phyloP scores from a whole-genome alignment of 768 basidiomycete genomes.

The Pleurotus platypus region DNA sequence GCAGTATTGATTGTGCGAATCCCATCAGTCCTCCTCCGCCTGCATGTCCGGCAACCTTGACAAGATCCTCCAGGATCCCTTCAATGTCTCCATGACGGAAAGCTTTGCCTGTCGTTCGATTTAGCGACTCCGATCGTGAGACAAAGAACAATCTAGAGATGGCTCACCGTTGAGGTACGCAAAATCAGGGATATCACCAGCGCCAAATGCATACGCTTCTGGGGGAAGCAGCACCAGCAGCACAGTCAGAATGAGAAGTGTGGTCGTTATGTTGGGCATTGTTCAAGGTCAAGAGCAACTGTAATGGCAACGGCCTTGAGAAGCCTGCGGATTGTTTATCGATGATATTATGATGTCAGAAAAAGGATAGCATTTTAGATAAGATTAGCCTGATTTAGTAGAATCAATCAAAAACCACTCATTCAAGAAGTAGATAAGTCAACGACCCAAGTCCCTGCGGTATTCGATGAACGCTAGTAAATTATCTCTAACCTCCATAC shows the following conservation, averaged over 20 bases:
- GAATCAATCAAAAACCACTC: neutral
- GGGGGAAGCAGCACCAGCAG: slow-evolving; percentile 40
- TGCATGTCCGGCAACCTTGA: slow-evolving; percentile 49
- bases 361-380: neutral
- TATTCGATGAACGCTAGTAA: slow-evolving; percentile 75
- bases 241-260: slow-evolving; percentile 31
- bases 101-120: slow-evolving; percentile 48
- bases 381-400: neutral
- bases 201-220: slow-evolving; percentile 50
- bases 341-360: neutral
- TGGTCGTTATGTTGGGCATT: slow-evolving; percentile 17
- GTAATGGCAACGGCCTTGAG: too few species aligned
- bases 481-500: slow-evolving; percentile 77
- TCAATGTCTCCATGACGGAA: slow-evolving; percentile 79
- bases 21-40: slow-evolving; percentile 47
- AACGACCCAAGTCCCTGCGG: slow-evolving; percentile 51
- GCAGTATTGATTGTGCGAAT: slow-evolving; percentile 43
- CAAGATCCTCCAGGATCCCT: slow-evolving; percentile 56
- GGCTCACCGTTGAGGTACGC: slow-evolving; percentile 57
- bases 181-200: slow-evolving; percentile 72
- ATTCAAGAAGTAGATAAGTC: slow-evolving; percentile 8
- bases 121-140: neutral
- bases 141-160: neutral
- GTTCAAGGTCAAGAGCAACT: neutral
- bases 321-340: neutral